Base-by-base conservation (phyloP, 2,329 filamentous ascomycete species). In the Zymoseptoria crescenta region DNA sequence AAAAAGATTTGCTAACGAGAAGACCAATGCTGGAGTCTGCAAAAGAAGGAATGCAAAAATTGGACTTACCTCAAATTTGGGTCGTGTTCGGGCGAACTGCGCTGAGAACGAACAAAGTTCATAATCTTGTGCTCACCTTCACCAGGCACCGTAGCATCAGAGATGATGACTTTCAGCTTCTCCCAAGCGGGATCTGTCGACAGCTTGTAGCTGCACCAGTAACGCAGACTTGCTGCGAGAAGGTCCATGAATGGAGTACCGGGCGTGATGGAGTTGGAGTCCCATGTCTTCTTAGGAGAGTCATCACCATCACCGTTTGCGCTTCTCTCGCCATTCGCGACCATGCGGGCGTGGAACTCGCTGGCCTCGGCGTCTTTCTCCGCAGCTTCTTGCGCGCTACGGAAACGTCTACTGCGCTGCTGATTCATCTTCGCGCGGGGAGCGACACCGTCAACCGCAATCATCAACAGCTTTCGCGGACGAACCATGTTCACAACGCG, bases 71-170 rank as follows among this genome's bases (percentile, higher is more conserved):
- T 68, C 30, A 94, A 97, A 74, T 99, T 97, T 24, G 94, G 94
- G 70, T 99, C 87, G 74, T 99, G 91, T 64, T 95, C 87, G 4
- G 92, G 87, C 56, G 90, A 94, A 54, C 88, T 85, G 69, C 94
- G 86, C 75, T 99, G 95, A 45, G 93, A 96, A 69, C 94, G 87
- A 65, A 99, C 85, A 73, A 97, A 99, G 67, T 94, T 87, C 94
- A 99, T 99, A 71, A 99, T 97, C 76, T 99, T 99, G 75, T 99
- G 94, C 77, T 99, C 94, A 73, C 94, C 94, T 77, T 99, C 94
- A 72, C 94, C 94, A 57, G 94, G 94, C 48, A 99, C 92, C 49
- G 93, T 96, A 56, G 94, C 93, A 79, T 99, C 94, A 8, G 94
- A 99, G 66, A 99, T 97, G 74, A 99, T 95, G 74, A 99, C 84